These are phyloP conservation scores for Setaria italica DNA, from an alignment of 202 grass and related monocot species.

Conservation along the genomic window DNA sequence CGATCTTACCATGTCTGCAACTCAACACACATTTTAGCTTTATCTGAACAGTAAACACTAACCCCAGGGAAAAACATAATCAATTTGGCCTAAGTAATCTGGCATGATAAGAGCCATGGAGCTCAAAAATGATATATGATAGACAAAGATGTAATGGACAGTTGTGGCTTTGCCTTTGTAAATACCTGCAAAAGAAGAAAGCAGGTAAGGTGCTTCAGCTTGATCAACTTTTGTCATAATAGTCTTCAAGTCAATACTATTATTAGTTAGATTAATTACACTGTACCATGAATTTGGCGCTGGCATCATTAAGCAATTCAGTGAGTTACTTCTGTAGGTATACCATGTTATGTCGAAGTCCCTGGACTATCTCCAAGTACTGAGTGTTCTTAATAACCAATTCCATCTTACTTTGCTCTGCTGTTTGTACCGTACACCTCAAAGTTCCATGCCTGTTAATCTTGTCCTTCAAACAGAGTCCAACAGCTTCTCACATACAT, in stretches of 20 bases:
- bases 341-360: background rate
- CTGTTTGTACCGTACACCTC: background rate
- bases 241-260: background rate
- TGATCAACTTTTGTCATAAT: background rate
- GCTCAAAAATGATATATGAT: background rate
- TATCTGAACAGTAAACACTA: constrained; percentile 33
- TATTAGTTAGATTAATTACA: constrained; percentile 8
- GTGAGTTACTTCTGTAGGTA: constrained; percentile 7
- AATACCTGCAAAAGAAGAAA: constrained; percentile 12
- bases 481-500: background rate
- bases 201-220: background rate
- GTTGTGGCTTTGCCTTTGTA: background rate
- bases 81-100: constrained; percentile 3
- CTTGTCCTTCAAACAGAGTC: background rate
- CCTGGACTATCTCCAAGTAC: background rate
- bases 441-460: background rate
- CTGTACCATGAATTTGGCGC: constrained; percentile 10
- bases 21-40: constrained; percentile 27
- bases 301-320: background rate
- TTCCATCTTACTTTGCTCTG: background rate
- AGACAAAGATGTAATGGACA: background rate
- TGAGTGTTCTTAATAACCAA: background rate
- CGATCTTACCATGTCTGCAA: background rate
- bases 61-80: background rate
- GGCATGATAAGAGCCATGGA: background rate